Evolutionary conservation across 225 moss, liverwort and hornwort genomes (phyloP).

Genomic region (Straminergon stramineum): DNA sequence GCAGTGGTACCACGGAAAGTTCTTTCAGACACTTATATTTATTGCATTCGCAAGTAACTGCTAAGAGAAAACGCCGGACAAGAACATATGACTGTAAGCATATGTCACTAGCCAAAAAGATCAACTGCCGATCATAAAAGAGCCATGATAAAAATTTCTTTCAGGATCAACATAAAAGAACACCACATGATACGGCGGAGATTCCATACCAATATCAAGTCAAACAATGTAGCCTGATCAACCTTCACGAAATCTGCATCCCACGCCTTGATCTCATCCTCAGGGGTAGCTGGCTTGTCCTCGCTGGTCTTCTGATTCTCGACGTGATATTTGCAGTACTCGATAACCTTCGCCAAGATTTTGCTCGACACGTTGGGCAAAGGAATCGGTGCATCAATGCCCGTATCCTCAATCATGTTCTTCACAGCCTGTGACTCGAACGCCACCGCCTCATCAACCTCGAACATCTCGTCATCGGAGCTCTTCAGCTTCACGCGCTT

Average conservation of each 20-base stretch:
- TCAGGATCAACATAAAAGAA: neutral
- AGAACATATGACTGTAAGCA: neutral
- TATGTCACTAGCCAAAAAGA: neutral
- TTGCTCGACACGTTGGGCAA: constrained; percentile 53
- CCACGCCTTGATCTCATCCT: constrained; percentile 44
- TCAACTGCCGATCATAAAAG: neutral
- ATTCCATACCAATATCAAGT: constrained; percentile 32
- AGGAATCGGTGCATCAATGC: constrained; percentile 34
- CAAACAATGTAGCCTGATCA: constrained; percentile 41
- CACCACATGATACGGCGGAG: neutral
- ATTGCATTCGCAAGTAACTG: neutral
- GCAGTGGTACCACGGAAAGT: neutral
- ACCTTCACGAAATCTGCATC: constrained; percentile 46
- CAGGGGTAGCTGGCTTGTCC: constrained; percentile 37
- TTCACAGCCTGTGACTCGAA: constrained; percentile 44
- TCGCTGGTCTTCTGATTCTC: constrained; percentile 45
- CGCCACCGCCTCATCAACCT: constrained; percentile 48
- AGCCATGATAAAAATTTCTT: neutral
- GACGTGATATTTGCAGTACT: constrained; percentile 49
- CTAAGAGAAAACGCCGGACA: neutral
- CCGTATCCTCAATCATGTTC: constrained; percentile 42
- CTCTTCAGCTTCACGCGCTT: constrained; percentile 41
- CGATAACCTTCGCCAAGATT: constrained; percentile 48
- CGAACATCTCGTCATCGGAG: constrained; percentile 51
- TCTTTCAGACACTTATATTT: neutral